Evolutionary conservation across 768 basidiomycete genomes (phyloP).

Genomic region (Macrolepiota dolichaula): DNA sequence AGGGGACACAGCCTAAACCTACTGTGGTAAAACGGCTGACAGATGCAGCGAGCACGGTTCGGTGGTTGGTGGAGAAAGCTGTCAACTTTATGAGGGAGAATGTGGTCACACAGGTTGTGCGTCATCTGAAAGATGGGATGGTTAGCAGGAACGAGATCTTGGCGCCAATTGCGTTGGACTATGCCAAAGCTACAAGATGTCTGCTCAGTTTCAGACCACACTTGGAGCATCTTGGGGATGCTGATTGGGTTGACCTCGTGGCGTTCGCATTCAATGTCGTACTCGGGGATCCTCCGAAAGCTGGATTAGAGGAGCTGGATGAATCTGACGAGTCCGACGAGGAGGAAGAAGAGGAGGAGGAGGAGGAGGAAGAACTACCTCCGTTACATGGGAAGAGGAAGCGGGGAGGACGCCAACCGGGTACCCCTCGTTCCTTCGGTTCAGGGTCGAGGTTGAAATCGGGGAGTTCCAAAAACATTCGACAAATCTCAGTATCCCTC

Average conservation of each 20-base stretch:
- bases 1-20: conserved; percentile 23
- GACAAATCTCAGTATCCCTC: conserved; percentile 31
- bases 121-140: conserved; percentile 63
- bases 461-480: conserved; percentile 17
- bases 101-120: conserved; percentile 53
- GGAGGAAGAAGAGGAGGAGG: conserved; percentile 30
- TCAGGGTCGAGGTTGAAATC: conserved; percentile 17
- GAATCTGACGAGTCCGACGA: conserved; percentile 26
- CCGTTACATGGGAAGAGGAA: conserved; percentile 35
- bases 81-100: conserved; percentile 53
- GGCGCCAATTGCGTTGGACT: conserved; percentile 69
- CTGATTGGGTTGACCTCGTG: conserved; percentile 65
- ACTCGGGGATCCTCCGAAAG: conserved; percentile 52
- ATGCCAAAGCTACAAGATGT: conserved; percentile 70
- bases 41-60: conserved; percentile 63
- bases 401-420: conserved; percentile 21
- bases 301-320: conserved; percentile 28
- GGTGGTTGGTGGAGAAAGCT: conserved; percentile 70
- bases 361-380: conserved; percentile 17
- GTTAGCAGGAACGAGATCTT: conserved; percentile 52
- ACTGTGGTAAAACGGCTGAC: conserved; percentile 41
- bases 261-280: conserved; percentile 77
- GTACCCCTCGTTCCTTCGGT: conserved; percentile 17
- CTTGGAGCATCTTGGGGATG: conserved; percentile 66
- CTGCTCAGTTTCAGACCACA: conserved; percentile 71